These are phyloP conservation scores for Sugiyamaella americana DNA, from an alignment of 805 yeast genomes.

Conservation along the genomic window DNA sequence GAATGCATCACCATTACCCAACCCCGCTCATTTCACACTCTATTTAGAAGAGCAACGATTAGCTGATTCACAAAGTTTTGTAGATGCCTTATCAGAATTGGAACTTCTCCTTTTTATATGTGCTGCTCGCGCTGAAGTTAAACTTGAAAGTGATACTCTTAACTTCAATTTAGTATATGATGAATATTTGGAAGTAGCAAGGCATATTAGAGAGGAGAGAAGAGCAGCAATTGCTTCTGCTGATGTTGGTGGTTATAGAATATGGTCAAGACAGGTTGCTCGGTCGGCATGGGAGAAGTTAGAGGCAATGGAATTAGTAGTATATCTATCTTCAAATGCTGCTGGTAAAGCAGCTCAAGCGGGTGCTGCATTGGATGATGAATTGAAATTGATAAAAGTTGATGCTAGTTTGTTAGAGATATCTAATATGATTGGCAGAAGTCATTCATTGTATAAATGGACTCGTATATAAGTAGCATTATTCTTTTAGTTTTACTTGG, in stretches of 20 bases:
- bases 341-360: slow-evolving; percentile 38
- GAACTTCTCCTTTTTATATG: slow-evolving; percentile 68
- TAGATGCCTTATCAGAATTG: slow-evolving; percentile 51
- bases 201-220: slow-evolving; percentile 36
- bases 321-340: slow-evolving; percentile 35
- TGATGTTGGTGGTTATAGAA: slow-evolving; percentile 39
- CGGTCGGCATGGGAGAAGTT: slow-evolving; percentile 71
- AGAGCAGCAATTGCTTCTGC: slow-evolving; percentile 30
- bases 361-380: slow-evolving; percentile 27
- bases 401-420: slow-evolving; percentile 33
- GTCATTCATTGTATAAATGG: slow-evolving; percentile 38
- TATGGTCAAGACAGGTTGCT: slow-evolving; percentile 58
- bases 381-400: slow-evolving; percentile 29
- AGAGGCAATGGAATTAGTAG: slow-evolving; percentile 47
- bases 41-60: slow-evolving; percentile 18
- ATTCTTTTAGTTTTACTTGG: no score
- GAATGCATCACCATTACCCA: slow-evolving; percentile 23
- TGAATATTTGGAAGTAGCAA: slow-evolving; percentile 61
- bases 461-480: slow-evolving; percentile 22
- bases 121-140: slow-evolving; percentile 64
- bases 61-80: slow-evolving; percentile 25
- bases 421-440: slow-evolving; percentile 28
- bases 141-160: slow-evolving; percentile 50
- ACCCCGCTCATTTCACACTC: slow-evolving; percentile 8
- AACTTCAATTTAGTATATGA: slow-evolving; percentile 73